Evolutionary conservation across 2,329 filamentous ascomycete species (phyloP).

Genomic region (Penicillium janthinellum): DNA sequence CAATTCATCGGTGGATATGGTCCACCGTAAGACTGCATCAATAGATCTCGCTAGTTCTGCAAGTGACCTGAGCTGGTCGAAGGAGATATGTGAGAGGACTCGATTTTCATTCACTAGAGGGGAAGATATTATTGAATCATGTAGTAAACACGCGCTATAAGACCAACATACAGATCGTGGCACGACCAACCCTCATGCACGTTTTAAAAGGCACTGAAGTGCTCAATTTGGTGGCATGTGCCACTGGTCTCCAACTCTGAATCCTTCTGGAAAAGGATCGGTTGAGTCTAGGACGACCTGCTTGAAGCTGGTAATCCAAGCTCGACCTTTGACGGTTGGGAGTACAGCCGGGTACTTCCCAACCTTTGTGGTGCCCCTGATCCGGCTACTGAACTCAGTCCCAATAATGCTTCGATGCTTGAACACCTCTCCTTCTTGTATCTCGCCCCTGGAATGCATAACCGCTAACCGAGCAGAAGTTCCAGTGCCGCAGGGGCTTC

Average conservation of each 20-base stretch:
- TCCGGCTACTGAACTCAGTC: slow-evolving; percentile 46
- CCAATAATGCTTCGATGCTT: slow-evolving; percentile 47
- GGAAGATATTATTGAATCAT: no score
- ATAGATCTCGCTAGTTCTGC: not conserved
- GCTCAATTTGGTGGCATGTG: slow-evolving; percentile 16
- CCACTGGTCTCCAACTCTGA: slow-evolving; percentile 41
- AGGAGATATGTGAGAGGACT: not conserved
- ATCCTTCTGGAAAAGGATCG: slow-evolving; percentile 49
- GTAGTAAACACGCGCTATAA: not conserved
- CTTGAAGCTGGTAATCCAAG: slow-evolving; percentile 51
- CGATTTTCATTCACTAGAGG: no score
- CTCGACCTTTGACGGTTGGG: slow-evolving; percentile 47
- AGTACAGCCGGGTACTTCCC: slow-evolving; percentile 45
- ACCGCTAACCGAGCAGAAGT: slow-evolving; percentile 49
- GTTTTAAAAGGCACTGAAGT: not conserved
- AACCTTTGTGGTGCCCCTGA: slow-evolving; percentile 42
- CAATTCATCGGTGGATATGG: not conserved
- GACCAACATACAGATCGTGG: not conserved
- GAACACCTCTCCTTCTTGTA: slow-evolving; percentile 43
- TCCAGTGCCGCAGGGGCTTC: slow-evolving; percentile 52
- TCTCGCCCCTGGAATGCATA: slow-evolving; percentile 45
- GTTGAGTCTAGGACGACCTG: slow-evolving; percentile 48
- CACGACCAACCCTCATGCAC: no score
- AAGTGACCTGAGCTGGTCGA: not conserved
- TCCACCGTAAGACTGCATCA: not conserved